Evolutionary conservation across 805 yeast genomes (phyloP).

Genomic region (Nakazawaea laoshanensis): DNA sequence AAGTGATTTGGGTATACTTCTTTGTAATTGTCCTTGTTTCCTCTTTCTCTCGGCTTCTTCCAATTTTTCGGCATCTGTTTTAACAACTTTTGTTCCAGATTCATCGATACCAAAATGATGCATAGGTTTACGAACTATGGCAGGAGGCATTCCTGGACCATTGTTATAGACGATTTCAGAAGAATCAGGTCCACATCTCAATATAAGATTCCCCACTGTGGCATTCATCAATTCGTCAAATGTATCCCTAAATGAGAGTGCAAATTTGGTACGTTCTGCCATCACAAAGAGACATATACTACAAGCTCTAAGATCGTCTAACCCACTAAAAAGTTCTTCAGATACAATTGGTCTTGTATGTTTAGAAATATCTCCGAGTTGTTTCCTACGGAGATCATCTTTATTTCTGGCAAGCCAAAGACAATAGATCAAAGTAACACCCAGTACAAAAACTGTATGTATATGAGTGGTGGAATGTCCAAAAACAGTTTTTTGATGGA

Average conservation of each 20-base stretch:
- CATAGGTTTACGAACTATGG: conserved; percentile 37
- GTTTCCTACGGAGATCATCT: conserved; percentile 47
- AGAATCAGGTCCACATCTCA: conserved; percentile 57
- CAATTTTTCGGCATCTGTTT: conserved; percentile 25
- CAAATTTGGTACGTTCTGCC: conserved; percentile 59
- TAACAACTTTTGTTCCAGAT: conserved; percentile 17
- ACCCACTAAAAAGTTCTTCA: conserved; percentile 41
- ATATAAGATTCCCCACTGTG: conserved; percentile 52
- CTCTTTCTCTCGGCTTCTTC: conserved; percentile 42
- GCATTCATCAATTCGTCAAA: conserved; percentile 62
- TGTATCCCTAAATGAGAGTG: conserved; percentile 53
- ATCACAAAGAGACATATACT: conserved; percentile 56
- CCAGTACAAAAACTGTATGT: conserved; percentile 62
- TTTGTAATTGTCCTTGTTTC: conserved; percentile 41
- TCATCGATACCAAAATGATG: conserved; percentile 26
- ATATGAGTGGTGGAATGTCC: conserved; percentile 63
- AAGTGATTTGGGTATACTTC: conserved; percentile 47
- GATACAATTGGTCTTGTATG: conserved; percentile 54
- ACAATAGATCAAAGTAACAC: conserved; percentile 59
- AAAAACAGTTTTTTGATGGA: conserved; percentile 51
- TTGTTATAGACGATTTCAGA: conserved; percentile 40
- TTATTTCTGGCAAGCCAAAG: conserved; percentile 57
- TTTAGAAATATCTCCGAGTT: conserved; percentile 47
- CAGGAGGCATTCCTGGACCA: conserved; percentile 52
- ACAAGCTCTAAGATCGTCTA: conserved; percentile 60